Evolutionary conservation across 2,329 filamentous ascomycete species (phyloP), one percentile per base, ranked within the genome.

Genomic region (Fusarium gaditjirri): DNA sequence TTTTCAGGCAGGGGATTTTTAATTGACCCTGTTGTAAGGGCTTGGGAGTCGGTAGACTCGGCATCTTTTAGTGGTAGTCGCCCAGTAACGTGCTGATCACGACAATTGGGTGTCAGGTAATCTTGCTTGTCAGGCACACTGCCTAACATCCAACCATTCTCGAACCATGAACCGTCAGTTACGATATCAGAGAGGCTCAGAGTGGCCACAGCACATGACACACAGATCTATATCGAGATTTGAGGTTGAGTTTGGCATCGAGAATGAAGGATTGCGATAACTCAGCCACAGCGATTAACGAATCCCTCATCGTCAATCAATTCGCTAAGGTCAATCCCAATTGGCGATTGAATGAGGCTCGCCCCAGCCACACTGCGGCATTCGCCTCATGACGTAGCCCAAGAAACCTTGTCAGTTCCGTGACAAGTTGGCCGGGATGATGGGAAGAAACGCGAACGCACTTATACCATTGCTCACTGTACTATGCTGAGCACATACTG

Each of bases 361-460:
- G 65, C 50, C 66, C 33, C 49, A 62, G 41, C 61, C 66, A 62
- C 62, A 56, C 46, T 49, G 58, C 62, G 52, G 65, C 65, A 50
- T 61, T 60, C 60, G 68, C 53, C 64, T 59, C 46, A 75, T 75
- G 73, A 75, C 73, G 73, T 75, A 74, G 57, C 29, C 29, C 25
- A 13, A 29, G 13, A 10, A 42, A 44, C 42, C 47, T 54, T 65
- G 65, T 56, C 46, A 35, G 44, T 39, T 52, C 47, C 36, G 39
- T 13, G 56, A 59, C 39, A 58, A 53, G 29, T 41, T 50, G 19
- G 27, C 49, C 17, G 42, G 62, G 61, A 44, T 31, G 35, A 38
- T 39, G n/a, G 36, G 35, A 39, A 54, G 46, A 42, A 59, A 42
- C 35, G 36, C 46, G 17, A 35, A 13, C 27, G 16, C 27, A 35